Percentiles rank a stretch among this genome's conserved stretches.
phyloP scores from a whole-genome alignment of 768 basidiomycete species.

The Hysterangium stoloniferum region DNA sequence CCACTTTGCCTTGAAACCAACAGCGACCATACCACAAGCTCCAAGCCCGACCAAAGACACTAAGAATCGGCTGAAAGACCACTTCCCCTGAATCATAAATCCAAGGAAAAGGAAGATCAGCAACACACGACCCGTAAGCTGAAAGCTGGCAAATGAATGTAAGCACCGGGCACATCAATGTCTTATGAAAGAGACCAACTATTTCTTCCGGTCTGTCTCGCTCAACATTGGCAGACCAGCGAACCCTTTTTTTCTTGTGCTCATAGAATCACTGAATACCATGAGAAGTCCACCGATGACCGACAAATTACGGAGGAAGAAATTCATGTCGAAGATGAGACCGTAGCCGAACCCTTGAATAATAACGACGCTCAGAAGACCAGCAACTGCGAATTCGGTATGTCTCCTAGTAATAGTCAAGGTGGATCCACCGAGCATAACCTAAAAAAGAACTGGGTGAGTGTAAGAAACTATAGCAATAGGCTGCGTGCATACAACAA shows the following conservation, averaged over 20 bases:
- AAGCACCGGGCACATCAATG: neutral
- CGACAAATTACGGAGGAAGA: conserved; percentile 98
- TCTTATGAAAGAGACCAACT: no score
- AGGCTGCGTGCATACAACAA: conserved; percentile 55
- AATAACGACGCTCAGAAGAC: conserved; percentile 84
- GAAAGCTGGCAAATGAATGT: conserved; percentile 53
- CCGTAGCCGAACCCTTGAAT: conserved; percentile 98
- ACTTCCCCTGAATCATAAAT: conserved; percentile 89
- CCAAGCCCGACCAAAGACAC: conserved; percentile 86
- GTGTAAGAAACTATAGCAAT: neutral
- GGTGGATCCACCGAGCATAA: conserved; percentile 79
- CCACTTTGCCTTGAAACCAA: conserved; percentile 99
- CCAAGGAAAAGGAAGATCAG: conserved; percentile 99
- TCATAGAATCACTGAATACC: conserved; percentile 96
- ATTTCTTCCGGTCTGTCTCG: conserved; percentile 97
- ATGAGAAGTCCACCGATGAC: conserved; percentile 98
- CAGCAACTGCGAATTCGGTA: conserved; percentile 84
- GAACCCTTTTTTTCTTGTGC: conserved; percentile 78
- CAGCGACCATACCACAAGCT: conserved; percentile 92
- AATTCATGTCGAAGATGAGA: conserved; percentile 98
- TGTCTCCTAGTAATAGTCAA: conserved; percentile 82
- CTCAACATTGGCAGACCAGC: conserved; percentile 85
- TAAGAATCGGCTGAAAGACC: conserved; percentile 79
- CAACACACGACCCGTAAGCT: conserved; percentile 92
- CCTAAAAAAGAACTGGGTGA: conserved; percentile 35